Evolutionary conservation across 2,329 filamentous ascomycete genomes (phyloP).

Genomic region (Diaporthe vaccinii): DNA sequence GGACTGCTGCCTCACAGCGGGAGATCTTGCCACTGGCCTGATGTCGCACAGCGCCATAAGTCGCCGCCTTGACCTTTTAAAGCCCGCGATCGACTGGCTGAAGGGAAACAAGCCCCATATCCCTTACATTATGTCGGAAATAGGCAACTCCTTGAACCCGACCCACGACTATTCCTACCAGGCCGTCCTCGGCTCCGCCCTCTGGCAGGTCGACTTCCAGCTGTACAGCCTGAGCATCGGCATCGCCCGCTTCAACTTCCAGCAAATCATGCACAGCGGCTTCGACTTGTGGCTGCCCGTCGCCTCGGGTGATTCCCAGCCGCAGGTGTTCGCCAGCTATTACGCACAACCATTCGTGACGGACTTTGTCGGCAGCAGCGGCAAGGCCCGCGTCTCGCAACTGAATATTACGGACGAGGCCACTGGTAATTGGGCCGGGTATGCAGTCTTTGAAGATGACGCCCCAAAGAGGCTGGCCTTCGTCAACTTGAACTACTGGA

Average conservation of each 20-base stretch:
- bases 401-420: slow-evolving; percentile 41
- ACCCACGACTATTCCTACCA: slow-evolving; percentile 52
- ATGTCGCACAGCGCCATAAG: slow-evolving; percentile 40
- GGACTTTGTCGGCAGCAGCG: slow-evolving; percentile 52
- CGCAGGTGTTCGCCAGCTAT: slow-evolving; percentile 53
- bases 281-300: slow-evolving; percentile 49
- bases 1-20: slow-evolving; percentile 46
- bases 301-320: slow-evolving; percentile 46
- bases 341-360: slow-evolving; percentile 54
- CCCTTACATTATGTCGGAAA: slow-evolving; percentile 52
- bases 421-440: slow-evolving; percentile 47
- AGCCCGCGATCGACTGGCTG: slow-evolving; percentile 51
- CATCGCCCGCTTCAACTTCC: slow-evolving; percentile 52
- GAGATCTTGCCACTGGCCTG: slow-evolving; percentile 45
- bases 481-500: slow-evolving; percentile 54
- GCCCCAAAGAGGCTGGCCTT: slow-evolving; percentile 48
- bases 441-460: slow-evolving; percentile 50
- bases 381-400: slow-evolving; percentile 47
- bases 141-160: slow-evolving; percentile 52
- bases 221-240: slow-evolving; percentile 53
- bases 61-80: slow-evolving; percentile 45
- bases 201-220: slow-evolving; percentile 55
- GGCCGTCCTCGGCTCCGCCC: slow-evolving; percentile 51
- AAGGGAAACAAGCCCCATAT: slow-evolving; percentile 48
- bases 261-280: slow-evolving; percentile 53